Evolutionary conservation across 352 stramenopile genomes (phyloP).

Genomic region (Globisporangium canariense): DNA sequence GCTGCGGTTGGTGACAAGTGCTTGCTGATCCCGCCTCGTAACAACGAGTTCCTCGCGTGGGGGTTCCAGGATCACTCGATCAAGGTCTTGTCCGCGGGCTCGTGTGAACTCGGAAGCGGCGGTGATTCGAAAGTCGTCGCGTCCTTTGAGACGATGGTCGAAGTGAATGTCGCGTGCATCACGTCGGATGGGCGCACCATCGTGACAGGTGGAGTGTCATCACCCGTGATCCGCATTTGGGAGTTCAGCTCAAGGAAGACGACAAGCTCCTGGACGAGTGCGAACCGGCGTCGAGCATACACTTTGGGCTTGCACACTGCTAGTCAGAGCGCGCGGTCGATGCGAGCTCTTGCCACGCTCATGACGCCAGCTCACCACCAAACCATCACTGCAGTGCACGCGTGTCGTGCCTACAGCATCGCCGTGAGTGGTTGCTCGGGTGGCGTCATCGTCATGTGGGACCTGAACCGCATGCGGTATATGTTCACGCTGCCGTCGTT

Average conservation of each 20-base stretch:
- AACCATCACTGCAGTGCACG: constrained; percentile 47
- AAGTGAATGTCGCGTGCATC: constrained; percentile 50
- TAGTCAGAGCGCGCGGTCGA: constrained; percentile 32
- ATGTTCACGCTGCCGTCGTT: constrained; percentile 43
- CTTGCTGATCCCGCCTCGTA: constrained; percentile 54
- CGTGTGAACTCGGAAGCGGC: constrained; percentile 38
- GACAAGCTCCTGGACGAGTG: not conserved
- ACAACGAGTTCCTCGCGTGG: constrained; percentile 72
- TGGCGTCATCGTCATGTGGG: constrained; percentile 61
- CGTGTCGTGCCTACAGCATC: constrained; percentile 60
- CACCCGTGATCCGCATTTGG: constrained; percentile 59
- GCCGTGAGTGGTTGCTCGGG: constrained; percentile 58
- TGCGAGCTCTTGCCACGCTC: constrained; percentile 43
- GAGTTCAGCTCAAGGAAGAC: constrained; percentile 30
- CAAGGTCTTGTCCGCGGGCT: constrained; percentile 47
- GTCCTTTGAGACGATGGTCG: constrained; percentile 54
- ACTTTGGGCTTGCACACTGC: constrained; percentile 25
- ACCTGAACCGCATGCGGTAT: constrained; percentile 61
- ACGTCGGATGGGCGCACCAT: constrained; percentile 62
- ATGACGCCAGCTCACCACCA: constrained; percentile 33
- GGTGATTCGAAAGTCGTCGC: constrained; percentile 57
- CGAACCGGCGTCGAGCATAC: constrained; percentile 23
- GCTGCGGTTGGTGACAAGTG: constrained; percentile 41
- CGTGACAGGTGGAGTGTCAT: constrained; percentile 38
- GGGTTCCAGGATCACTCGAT: constrained; percentile 63